Conservation (phyloP, 2,329 filamentous ascomycete genomes). For the Xylariaceae sp. region DNA sequence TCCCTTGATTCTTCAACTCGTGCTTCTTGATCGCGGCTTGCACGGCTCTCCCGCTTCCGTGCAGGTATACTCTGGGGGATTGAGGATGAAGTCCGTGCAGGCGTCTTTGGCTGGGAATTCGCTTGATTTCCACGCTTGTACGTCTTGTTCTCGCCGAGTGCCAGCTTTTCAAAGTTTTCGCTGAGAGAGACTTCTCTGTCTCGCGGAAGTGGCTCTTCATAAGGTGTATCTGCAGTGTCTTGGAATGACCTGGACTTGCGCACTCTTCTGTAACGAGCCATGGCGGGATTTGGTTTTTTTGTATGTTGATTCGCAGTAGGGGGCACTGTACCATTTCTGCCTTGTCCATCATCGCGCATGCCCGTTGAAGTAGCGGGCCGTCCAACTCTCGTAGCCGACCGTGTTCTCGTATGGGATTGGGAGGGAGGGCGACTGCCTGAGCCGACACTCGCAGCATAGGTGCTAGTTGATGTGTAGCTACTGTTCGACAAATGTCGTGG, state of each 20-base stretch:
- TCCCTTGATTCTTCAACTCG: constrained; percentile 6
- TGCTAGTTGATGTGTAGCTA: constrained; percentile 43
- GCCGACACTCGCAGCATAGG: constrained; percentile 41
- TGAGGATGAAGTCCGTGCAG: constrained; percentile 25
- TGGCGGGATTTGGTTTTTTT: constrained; percentile 17
- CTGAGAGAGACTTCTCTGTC: constrained; percentile 50
- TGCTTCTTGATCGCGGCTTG: constrained; percentile 12
- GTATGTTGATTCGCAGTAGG: constrained; percentile 20
- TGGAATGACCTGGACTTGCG: constrained; percentile 33
- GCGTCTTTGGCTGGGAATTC: constrained; percentile 40
- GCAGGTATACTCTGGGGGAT: constrained; percentile 32
- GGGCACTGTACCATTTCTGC: constrained; percentile 45
- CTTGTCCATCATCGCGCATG: constrained; percentile 30
- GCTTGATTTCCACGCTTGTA: constrained; percentile 49
- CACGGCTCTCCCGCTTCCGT: constrained; percentile 23
- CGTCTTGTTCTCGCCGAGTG: constrained; percentile 40
- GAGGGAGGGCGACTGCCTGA: constrained; percentile 40
- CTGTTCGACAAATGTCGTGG: constrained; percentile 35
- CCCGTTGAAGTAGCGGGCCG: constrained; percentile 37
- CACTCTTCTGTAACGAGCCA: constrained; percentile 25
- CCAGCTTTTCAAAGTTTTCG: constrained; percentile 43
- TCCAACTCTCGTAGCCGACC: constrained; percentile 34
- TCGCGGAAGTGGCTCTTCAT: constrained; percentile 16
- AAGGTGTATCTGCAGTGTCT: constrained; percentile 21
- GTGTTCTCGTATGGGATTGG: constrained; percentile 34